Percentiles rank a stretch among this genome's conserved stretches.
Conservation (phyloP, 1,284 basidiomycete genomes). For the Gomphus sp. region DNA sequence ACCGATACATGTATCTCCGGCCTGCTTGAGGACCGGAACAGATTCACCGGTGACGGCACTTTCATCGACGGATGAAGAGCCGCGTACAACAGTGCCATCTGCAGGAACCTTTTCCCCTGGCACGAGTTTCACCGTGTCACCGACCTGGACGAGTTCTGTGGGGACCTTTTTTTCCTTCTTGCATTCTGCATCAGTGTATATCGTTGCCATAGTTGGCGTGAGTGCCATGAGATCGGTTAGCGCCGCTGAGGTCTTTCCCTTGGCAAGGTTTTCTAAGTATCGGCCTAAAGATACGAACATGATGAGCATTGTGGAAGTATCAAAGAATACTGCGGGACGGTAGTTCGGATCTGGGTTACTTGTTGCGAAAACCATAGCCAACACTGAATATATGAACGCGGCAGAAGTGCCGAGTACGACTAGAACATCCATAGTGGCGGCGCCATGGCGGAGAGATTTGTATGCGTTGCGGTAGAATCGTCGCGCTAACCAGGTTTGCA, state of each 20-base stretch:
- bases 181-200: conserved; percentile 80
- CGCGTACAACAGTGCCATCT: conserved; percentile 84
- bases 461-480: conserved; percentile 87
- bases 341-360: conserved; percentile 52
- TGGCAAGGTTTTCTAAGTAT: conserved; percentile 50
- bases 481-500: conserved; percentile 87
- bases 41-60: conserved; percentile 97
- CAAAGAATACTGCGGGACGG: conserved; percentile 90
- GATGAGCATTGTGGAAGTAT: conserved; percentile 98
- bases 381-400: conserved; percentile 85
- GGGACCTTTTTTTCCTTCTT: conserved; percentile 85
- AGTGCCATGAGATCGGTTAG: conserved; percentile 95
- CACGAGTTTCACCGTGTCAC: conserved; percentile 89
- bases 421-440: conserved; percentile 95
- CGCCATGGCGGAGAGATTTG: conserved; percentile 84
- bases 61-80: conserved; percentile 88
- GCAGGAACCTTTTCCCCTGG: conserved; percentile 97
- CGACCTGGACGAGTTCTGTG: conserved; percentile 91
- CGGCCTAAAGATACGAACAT: conserved; percentile 72
- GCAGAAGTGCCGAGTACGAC: conserved; percentile 93
- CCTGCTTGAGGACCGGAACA: conserved; percentile 78
- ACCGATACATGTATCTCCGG: conserved; percentile 83
- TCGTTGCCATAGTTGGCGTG: conserved; percentile 89
- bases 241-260: conserved; percentile 88
- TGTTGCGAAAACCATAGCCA: conserved; percentile 59